Conservation (phyloP, 2,329 filamentous ascomycete species). For the Diplodia intermedia region DNA sequence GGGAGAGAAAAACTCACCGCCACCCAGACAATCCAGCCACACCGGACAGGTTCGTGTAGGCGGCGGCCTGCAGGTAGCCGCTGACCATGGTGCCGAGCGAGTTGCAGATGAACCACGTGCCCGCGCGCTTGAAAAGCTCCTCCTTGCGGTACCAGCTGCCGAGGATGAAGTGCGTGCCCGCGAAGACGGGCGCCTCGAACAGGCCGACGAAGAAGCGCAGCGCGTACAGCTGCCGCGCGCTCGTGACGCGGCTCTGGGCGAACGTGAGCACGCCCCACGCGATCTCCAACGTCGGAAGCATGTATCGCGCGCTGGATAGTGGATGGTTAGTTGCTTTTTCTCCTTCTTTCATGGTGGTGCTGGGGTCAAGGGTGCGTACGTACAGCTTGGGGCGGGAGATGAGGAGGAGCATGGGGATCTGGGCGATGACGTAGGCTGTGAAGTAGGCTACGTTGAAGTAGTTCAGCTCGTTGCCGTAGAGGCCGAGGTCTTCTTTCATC, state of each 20-base stretch:
- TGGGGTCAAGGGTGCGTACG: too few relatives aligned
- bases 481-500: conserved; percentile 42
- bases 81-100: conserved; percentile 63
- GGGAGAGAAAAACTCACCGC: conserved; percentile 35
- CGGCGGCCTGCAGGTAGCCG: conserved; percentile 64
- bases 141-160: conserved; percentile 53
- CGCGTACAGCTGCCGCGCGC: conserved; percentile 49
- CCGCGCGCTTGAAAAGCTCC: conserved; percentile 61
- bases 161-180: conserved; percentile 48
- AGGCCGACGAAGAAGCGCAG: conserved; percentile 50
- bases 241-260: conserved; percentile 48
- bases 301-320: conserved; percentile 40
- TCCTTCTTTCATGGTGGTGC: too few relatives aligned
- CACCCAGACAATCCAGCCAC: conserved; percentile 58
- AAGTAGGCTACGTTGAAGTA: conserved; percentile 43
- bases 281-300: conserved; percentile 50
- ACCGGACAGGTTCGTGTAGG: conserved; percentile 61
- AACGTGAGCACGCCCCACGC: conserved; percentile 52
- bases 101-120: conserved; percentile 61
- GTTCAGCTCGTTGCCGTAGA: conserved; percentile 44
- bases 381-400: conserved; percentile 47
- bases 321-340: neutral
- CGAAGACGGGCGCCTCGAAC: conserved; percentile 46
- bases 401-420: conserved; percentile 42
- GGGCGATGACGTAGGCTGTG: conserved; percentile 42